Conservation (phyloP, 2,329 filamentous ascomycete species). For the Colletotrichum limetticola region DNA sequence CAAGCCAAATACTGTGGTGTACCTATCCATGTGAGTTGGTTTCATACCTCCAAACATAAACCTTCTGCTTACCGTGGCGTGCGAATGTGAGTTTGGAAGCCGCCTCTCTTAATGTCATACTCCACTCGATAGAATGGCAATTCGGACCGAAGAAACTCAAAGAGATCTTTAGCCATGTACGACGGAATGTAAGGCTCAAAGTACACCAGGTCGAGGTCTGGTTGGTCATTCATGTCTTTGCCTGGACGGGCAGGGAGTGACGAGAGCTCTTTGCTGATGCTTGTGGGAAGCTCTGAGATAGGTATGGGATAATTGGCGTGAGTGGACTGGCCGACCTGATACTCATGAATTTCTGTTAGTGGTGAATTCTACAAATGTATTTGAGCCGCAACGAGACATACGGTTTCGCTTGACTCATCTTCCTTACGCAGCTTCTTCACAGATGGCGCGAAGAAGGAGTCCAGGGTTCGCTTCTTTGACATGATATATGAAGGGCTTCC, state of each 20-base stretch:
- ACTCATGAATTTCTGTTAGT: not conserved
- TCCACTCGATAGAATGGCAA: constrained; percentile 81
- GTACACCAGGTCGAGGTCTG: constrained; percentile 78
- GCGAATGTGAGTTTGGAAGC: constrained; percentile 69
- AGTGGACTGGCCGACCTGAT: constrained; percentile 41
- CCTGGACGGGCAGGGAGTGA: constrained; percentile 63
- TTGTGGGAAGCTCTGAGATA: constrained; percentile 55
- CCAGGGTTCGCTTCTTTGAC: constrained; percentile 71
- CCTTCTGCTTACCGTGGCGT: constrained; percentile 54
- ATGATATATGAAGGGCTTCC: constrained; percentile 35
- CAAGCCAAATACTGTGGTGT: constrained; percentile 67
- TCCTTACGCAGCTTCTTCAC: constrained; percentile 51
- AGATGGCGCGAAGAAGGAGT: constrained; percentile 72
- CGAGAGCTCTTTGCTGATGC: constrained; percentile 50
- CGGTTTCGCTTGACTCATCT: constrained; percentile 27
- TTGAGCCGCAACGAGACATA: not conserved
- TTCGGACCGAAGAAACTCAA: constrained; percentile 76
- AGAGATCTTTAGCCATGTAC: constrained; percentile 67
- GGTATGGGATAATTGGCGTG: constrained; percentile 63
- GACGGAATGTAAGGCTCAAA: constrained; percentile 78
- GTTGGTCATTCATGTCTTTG: constrained; percentile 70
- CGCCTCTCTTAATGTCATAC: constrained; percentile 76
- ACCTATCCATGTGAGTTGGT: constrained; percentile 40
- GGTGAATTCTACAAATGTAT: too few relatives aligned
- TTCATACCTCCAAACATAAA: not conserved